Conservation (phyloP, 148 eudicot species). For the Heliosperma pusillum region DNA sequence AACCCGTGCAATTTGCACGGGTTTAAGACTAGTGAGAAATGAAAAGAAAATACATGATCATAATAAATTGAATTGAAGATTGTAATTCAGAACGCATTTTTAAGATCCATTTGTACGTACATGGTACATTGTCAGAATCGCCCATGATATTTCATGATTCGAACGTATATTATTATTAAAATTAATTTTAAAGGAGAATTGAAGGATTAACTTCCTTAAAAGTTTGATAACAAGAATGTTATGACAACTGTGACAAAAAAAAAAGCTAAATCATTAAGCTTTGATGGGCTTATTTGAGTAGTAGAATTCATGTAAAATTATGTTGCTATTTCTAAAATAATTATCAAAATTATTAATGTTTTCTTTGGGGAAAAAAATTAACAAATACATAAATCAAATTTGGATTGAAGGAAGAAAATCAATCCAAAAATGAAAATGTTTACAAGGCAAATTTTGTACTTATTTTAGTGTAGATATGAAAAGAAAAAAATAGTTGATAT, state of each 20-base stretch:
- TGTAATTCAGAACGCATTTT: too few species aligned
- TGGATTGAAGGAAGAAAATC: not conserved
- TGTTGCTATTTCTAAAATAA: not conserved
- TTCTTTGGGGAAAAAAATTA: not conserved
- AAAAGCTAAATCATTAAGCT: not conserved
- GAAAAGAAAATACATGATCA: too few species aligned
- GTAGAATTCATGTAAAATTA: conserved; percentile 3
- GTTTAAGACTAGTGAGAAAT: too few species aligned
- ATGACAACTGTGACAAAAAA: not conserved
- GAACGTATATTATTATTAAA: not conserved
- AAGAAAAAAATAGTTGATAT: not conserved
- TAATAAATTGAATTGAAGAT: too few species aligned
- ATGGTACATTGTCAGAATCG: not conserved
- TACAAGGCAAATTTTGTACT: conserved; percentile 1
- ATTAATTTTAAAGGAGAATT: not conserved
- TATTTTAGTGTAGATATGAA: not conserved
- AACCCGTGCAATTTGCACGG: too few species aligned
- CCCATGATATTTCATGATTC: not conserved
- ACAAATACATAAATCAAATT: not conserved
- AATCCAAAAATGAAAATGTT: not conserved
- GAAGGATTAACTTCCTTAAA: not conserved
- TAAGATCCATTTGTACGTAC: conserved; percentile 7
- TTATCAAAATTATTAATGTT: not conserved
- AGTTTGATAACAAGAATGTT: not conserved
- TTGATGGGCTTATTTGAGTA: not conserved